phyloP scores from a whole-genome alignment of 441 rosid genomes.

The Gossypium aridum region DNA sequence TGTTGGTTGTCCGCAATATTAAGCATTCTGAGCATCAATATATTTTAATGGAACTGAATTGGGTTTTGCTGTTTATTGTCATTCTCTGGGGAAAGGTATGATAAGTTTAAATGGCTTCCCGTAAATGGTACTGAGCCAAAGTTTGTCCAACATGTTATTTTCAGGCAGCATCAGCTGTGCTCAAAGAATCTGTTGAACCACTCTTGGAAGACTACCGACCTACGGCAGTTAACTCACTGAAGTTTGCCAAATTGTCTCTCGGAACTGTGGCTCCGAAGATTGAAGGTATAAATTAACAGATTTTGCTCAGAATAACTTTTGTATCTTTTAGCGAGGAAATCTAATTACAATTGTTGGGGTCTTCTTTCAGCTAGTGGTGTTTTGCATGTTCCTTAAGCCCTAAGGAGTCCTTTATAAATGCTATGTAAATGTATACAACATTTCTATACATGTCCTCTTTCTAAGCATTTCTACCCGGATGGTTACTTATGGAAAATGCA shows the following conservation, averaged over 20 bases:
- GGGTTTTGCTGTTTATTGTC: neutral
- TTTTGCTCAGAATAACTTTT: neutral
- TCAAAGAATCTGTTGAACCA: constrained; percentile 92
- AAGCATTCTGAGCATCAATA: neutral
- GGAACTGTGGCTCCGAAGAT: constrained; percentile 94
- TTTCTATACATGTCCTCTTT: neutral
- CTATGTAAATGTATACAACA: neutral
- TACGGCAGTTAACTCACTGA: constrained; percentile 78
- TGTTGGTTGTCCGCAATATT: neutral
- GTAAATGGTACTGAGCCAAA: neutral
- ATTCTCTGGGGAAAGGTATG: neutral
- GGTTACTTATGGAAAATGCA: constrained; percentile 29
- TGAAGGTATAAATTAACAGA: constrained; percentile 46
- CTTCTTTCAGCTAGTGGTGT: neutral
- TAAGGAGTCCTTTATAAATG: neutral
- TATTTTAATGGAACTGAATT: neutral
- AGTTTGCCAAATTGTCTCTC: constrained; percentile 71
- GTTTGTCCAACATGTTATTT: constrained; percentile 2
- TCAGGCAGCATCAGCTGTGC: constrained; percentile 82
- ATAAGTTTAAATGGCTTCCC: neutral
- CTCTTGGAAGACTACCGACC: constrained; percentile 89
- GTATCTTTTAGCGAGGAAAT: neutral
- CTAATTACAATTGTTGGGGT: neutral
- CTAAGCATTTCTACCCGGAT: neutral
- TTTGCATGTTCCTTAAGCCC: neutral